Conservation (phyloP, 257 asterid species). For the Solanum paucissectum region DNA sequence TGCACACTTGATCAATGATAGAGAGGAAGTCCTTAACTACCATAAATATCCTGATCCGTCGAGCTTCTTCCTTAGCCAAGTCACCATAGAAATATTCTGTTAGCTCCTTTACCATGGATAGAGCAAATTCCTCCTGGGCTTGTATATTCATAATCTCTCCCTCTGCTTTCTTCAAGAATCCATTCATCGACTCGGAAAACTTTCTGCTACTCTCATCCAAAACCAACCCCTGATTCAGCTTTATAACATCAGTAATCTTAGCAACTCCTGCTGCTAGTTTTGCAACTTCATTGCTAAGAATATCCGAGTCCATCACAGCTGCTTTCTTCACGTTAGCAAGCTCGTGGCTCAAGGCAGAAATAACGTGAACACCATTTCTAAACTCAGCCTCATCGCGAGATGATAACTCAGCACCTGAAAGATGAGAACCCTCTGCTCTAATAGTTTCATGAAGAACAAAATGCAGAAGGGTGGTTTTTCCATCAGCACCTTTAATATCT, state of each 20-base stretch:
- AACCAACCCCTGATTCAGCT: constrained; percentile 26
- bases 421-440: constrained; percentile 61
- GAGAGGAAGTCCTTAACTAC: constrained; percentile 63
- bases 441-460: constrained; percentile 76
- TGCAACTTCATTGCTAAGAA: constrained; percentile 33
- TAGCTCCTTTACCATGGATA: constrained; percentile 64
- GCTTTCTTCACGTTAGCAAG: constrained; percentile 72
- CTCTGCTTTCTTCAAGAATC: constrained; percentile 47
- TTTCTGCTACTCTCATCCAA: constrained; percentile 15
- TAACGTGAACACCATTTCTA: constrained; percentile 65
- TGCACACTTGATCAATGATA: constrained; percentile 64
- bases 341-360: constrained; percentile 58
- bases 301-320: constrained; percentile 59
- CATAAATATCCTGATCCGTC: constrained; percentile 43
- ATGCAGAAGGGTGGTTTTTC: constrained; percentile 71
- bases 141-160: constrained; percentile 34
- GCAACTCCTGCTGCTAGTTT: constrained; percentile 43
- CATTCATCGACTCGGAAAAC: constrained; percentile 33
- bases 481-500: constrained; percentile 68
- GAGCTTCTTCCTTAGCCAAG: constrained; percentile 70
- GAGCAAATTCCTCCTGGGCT: constrained; percentile 51
- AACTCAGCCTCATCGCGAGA: constrained; percentile 40
- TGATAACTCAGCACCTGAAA: constrained; percentile 13
- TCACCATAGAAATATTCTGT: constrained; percentile 73
- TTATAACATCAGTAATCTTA: constrained; percentile 35